Evolutionary conservation across 163 green algal genomes (phyloP).

Genomic region (Volvox carteri): DNA sequence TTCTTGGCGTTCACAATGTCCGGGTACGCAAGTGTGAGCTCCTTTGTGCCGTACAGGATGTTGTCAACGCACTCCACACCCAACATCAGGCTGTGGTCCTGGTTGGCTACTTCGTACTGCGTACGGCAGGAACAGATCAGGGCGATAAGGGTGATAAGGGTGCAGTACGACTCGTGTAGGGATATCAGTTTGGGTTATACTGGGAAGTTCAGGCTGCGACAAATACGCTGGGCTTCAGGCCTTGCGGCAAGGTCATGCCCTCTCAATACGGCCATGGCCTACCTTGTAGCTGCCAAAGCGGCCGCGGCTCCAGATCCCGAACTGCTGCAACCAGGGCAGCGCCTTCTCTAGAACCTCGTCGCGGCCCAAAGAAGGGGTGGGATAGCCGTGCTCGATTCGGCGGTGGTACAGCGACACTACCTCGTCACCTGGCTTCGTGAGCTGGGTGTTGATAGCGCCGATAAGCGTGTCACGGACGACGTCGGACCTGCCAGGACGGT

Average conservation of each 20-base stretch:
- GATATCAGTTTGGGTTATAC: no score
- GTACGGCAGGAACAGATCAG: not conserved
- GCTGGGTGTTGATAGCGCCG: constrained; percentile 86
- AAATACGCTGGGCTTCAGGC: no score
- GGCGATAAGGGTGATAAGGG: no score
- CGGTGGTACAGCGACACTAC: constrained; percentile 94
- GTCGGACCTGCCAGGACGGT: constrained; percentile 65
- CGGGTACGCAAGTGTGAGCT: constrained; percentile 88
- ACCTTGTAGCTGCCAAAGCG: constrained; percentile 94
- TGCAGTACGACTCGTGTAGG: no score
- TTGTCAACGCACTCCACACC: constrained; percentile 94
- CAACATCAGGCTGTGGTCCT: constrained; percentile 95
- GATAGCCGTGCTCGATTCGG: constrained; percentile 89
- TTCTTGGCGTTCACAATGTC: constrained; percentile 93
- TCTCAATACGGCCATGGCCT: no score
- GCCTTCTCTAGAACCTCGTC: constrained; percentile 87
- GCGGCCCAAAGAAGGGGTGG: constrained; percentile 81
- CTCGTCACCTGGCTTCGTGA: constrained; percentile 77
- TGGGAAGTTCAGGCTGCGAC: no score
- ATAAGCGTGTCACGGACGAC: constrained; percentile 86
- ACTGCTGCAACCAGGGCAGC: constrained; percentile 86
- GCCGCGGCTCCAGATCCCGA: constrained; percentile 90
- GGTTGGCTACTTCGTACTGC: constrained; percentile 94
- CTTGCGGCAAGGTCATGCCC: no score
- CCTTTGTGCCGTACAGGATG: constrained; percentile 87